These are phyloP conservation scores for Amphirosellinia nigrospora DNA, from an alignment of 495 filamentous ascomycete species.

Conservation along the genomic window DNA sequence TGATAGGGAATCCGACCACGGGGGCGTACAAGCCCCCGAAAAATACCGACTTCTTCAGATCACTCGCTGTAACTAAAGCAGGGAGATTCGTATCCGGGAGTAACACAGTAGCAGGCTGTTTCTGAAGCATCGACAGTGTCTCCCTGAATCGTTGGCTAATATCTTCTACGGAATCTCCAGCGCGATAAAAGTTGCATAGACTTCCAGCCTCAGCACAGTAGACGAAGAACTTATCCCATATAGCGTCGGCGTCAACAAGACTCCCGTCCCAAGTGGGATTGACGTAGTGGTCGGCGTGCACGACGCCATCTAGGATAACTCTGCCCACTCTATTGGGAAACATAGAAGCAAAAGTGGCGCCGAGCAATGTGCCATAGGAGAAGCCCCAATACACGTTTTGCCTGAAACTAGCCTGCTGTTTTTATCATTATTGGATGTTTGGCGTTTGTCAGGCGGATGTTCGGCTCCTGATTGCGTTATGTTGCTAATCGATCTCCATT, in stretches of 20 bases:
- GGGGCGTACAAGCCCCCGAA: conserved; percentile 48
- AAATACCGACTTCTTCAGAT: conserved; percentile 41
- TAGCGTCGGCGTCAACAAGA: conserved; percentile 49
- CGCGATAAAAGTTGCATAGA: conserved; percentile 43
- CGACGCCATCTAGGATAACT: conserved; percentile 49
- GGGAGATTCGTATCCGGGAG: conserved; percentile 42
- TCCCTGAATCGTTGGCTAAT: conserved; percentile 51
- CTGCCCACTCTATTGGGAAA: conserved; percentile 52
- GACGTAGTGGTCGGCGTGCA: conserved; percentile 48
- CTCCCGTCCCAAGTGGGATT: conserved; percentile 40
- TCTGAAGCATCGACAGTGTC: conserved; percentile 48
- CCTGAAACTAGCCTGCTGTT: conserved; percentile 30
- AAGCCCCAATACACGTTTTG: conserved; percentile 65
- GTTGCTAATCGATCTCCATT: conserved; percentile 37
- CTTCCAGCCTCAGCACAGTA: conserved; percentile 44
- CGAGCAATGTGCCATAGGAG: conserved; percentile 66
- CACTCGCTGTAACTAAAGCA: conserved; percentile 39
- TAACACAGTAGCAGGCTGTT: conserved; percentile 55
- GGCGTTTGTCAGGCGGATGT: not conserved
- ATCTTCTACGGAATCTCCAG: conserved; percentile 45
- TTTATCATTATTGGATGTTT: conserved; percentile 6
- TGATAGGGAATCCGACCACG: conserved; percentile 34
- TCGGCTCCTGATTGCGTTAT: conserved; percentile 10
- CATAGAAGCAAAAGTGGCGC: conserved; percentile 56
- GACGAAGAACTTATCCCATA: conserved; percentile 46